Evolutionary conservation across 2,329 filamentous ascomycete genomes (phyloP), one percentile per base, ranked within the genome.

Genomic region (Alternaria solani): DNA sequence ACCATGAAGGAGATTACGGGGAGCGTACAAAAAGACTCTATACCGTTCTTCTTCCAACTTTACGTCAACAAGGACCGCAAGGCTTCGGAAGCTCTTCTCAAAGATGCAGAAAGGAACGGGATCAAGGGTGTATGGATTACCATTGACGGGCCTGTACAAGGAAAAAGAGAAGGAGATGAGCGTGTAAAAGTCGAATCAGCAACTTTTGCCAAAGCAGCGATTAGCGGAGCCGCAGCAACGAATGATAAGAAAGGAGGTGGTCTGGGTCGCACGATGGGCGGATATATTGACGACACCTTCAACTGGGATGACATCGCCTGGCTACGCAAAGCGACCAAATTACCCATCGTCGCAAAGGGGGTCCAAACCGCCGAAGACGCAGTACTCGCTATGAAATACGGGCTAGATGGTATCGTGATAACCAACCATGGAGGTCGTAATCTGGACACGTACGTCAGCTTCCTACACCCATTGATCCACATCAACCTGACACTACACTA

Each of bases 181-280:
- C 61, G 69, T 2, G 62, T 72, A 16, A 61, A 62, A 53, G 81
- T 82, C 5, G 69, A 72, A 51, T 55, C 58, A 11, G 41, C 54
- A 2, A 58, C 64, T 4, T 57, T 56, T 4, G 63, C 85, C 2
- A 49, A 49, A 49, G 46, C 46, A 23, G 46, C 46, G 20, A 86
- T 87, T 78, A 82, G 80, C 16, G 84, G 83, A 2, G 80, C 80
- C 28, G 77, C 76, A 56, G 81, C 81, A 1, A 80, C 78, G 36
- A 85, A 85, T 61, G 86, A 89, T 64, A 74, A 73, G 11, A 85
- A 85, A 55, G 87, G 87, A 1, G 84, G 84, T 0, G 83, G 85
- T 0, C 75, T 89, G 34, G 87, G 85, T 0, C 76, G 87, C 7
- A 80, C 85, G 32, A 88, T 88, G 81, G 86, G 84, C 0, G 73